A percentile compares a stretch with the other conserved stretches of the same genome.
Conservation (phyloP, 345 rosid species). For the Populus davidiana region DNA sequence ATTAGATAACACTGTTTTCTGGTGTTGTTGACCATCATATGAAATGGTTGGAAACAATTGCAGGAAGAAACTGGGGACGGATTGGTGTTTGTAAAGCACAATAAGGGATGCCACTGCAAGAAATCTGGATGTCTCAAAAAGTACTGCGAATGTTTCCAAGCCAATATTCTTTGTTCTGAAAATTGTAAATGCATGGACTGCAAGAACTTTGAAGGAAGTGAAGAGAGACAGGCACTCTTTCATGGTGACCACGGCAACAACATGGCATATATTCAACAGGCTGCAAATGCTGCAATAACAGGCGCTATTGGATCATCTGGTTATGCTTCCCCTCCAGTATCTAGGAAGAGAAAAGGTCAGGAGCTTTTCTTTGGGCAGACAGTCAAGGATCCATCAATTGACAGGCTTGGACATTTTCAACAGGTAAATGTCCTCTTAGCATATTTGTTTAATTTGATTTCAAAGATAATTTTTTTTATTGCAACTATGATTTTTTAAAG, state of each 20-base stretch:
- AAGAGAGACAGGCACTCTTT: constrained; percentile 90
- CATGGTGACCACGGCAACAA: constrained; percentile 87
- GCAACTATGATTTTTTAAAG: constrained; percentile 1
- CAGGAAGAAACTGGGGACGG: constrained; percentile 85
- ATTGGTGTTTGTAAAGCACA: constrained; percentile 74
- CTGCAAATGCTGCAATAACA: constrained; percentile 97
- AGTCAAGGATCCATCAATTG: constrained; percentile 56
- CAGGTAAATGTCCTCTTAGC: constrained; percentile 49
- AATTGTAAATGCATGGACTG: constrained; percentile 97
- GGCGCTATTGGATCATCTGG: constrained; percentile 98
- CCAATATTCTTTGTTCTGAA: constrained; percentile 94
- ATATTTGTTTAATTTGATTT: constrained; percentile 2
- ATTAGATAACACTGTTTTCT: neutral
- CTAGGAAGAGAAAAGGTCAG: constrained; percentile 82
- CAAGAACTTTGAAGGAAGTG: constrained; percentile 96
- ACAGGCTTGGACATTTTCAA: constrained; percentile 59
- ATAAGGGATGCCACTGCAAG: constrained; percentile 99
- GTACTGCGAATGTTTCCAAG: constrained; percentile 98
- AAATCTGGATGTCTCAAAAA: constrained; percentile 97
- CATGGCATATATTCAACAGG: constrained; percentile 88
- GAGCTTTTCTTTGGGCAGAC: constrained; percentile 62
- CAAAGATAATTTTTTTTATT: neutral
- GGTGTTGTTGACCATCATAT: neutral
- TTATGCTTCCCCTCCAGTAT: constrained; percentile 65
- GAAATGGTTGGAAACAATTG: constrained; percentile 17